Conservation (phyloP, 164 flowering plant genomes). For the Berberis thunbergii region DNA sequence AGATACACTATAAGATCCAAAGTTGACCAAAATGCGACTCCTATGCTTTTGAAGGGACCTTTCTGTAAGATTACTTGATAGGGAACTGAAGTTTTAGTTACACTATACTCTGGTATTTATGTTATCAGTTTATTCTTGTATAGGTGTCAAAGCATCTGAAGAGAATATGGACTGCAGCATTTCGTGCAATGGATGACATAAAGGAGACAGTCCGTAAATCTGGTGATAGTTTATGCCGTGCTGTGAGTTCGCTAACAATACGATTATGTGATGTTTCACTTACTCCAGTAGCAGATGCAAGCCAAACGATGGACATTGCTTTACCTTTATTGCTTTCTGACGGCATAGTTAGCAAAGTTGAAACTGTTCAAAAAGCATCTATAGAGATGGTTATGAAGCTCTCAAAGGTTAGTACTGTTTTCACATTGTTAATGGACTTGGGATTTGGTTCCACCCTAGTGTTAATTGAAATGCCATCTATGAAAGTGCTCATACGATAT, state of each 20-base stretch:
- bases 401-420: constrained; percentile 58
- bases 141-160: constrained; percentile 79
- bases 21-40: no score
- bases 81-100: not conserved
- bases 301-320: constrained; percentile 70
- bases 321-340: constrained; percentile 76
- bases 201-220: constrained; percentile 93
- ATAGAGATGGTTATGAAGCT: constrained; percentile 88
- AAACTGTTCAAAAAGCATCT: constrained; percentile 75
- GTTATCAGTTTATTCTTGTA: constrained; percentile 5
- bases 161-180: constrained; percentile 77
- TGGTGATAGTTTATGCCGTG: constrained; percentile 88
- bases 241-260: constrained; percentile 62
- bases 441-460: no score
- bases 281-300: constrained; percentile 56
- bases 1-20: no score
- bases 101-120: not conserved
- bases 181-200: constrained; percentile 98
- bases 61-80: no score
- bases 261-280: constrained; percentile 88
- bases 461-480: no score
- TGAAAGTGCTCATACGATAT: no score
- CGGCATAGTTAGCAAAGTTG: constrained; percentile 93
- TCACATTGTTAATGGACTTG: not conserved
- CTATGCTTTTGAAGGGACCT: no score